These are phyloP conservation scores for Cyberlindnera mississippiensis DNA, from an alignment of 805 yeast species.

Conservation along the genomic window DNA sequence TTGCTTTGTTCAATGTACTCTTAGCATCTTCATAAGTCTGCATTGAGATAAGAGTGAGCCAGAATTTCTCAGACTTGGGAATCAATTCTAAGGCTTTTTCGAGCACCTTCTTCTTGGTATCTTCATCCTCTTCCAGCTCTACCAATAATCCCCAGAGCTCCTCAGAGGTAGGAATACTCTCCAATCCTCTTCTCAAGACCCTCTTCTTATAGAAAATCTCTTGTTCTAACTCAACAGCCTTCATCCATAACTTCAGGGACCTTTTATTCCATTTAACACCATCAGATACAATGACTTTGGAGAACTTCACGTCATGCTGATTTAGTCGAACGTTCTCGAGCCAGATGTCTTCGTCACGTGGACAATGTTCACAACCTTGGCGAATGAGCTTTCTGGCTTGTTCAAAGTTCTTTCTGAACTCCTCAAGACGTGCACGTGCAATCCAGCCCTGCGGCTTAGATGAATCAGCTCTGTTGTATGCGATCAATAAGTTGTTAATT, in stretches of 20 bases:
- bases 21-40: constrained; percentile 46
- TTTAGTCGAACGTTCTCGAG: constrained; percentile 70
- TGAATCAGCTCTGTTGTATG: constrained; percentile 71
- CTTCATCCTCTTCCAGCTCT: constrained; percentile 49
- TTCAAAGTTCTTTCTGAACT: constrained; percentile 48
- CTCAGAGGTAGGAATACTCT: constrained; percentile 51
- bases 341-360: constrained; percentile 74
- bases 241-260: constrained; percentile 67
- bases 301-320: constrained; percentile 36
- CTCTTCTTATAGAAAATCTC: constrained; percentile 50
- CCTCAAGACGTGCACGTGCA: constrained; percentile 78
- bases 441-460: constrained; percentile 77
- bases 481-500: constrained; percentile 57
- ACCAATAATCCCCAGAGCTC: constrained; percentile 69
- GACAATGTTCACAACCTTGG: constrained; percentile 73
- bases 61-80: constrained; percentile 59
- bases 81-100: constrained; percentile 64
- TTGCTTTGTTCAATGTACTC: constrained; percentile 52
- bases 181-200: constrained; percentile 69
- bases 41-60: constrained; percentile 54
- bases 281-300: constrained; percentile 58
- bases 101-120: constrained; percentile 50
- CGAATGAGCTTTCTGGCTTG: constrained; percentile 58
- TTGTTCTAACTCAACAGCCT: constrained; percentile 62
- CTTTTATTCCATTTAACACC: constrained; percentile 56